phyloP scores from a whole-genome alignment of 2,329 filamentous ascomycete species.

The Alternaria sp. region DNA sequence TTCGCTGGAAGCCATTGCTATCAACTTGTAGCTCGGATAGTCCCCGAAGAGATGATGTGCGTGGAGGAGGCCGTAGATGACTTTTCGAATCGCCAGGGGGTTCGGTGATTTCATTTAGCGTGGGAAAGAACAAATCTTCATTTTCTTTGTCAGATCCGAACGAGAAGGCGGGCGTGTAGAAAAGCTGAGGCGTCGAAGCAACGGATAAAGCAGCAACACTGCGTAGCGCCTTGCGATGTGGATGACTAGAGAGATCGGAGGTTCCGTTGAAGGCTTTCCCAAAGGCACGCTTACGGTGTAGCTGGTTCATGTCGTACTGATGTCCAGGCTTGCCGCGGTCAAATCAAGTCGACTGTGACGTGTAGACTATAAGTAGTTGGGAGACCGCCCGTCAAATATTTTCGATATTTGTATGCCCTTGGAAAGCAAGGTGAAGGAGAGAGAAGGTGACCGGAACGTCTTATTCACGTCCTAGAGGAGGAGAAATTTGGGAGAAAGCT shows the following conservation, averaged over 20 bases:
- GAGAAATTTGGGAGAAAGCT: background rate
- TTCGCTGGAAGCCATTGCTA: background rate
- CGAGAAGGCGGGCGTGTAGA: background rate
- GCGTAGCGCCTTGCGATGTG: conserved; percentile 6
- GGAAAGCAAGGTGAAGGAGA: background rate
- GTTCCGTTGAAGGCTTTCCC: conserved; percentile 24
- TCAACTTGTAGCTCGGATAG: background rate
- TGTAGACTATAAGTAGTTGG: background rate
- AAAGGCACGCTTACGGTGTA: conserved; percentile 27
- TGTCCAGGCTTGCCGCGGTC: background rate
- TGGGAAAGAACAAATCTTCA: background rate
- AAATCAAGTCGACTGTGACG: background rate
- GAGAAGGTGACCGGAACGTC: background rate
- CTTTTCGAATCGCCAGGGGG: too few relatives aligned
- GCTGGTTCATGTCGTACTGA: conserved; percentile 1
- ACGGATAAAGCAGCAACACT: background rate
- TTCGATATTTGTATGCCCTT: background rate
- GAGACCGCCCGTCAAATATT: background rate
- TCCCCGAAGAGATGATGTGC: background rate
- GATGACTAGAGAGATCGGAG: background rate
- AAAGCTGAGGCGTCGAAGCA: background rate
- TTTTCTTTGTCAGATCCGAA: conserved; percentile 16
- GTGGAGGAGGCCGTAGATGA: background rate
- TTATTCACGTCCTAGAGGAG: background rate
- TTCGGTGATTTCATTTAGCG: background rate